Evolutionary conservation across 2,329 filamentous ascomycete species (phyloP).

Genomic region (Monilinia fructigena): DNA sequence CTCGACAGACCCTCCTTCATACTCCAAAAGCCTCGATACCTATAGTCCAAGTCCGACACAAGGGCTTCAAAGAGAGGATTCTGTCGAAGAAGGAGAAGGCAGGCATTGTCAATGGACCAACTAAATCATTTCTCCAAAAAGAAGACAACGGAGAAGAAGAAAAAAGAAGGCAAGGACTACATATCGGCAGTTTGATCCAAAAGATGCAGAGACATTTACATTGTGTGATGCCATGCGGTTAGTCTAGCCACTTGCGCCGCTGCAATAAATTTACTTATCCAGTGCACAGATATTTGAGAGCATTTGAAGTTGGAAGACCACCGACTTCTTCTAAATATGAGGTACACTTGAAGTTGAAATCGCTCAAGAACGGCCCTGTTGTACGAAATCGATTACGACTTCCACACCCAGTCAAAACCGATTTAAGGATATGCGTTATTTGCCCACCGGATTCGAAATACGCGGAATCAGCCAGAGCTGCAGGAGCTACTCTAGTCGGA

Average conservation of each 20-base stretch:
- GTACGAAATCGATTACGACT: slow-evolving; percentile 85
- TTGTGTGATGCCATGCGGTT: slow-evolving; percentile 93
- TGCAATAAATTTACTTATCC: slow-evolving; percentile 19
- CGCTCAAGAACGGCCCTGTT: slow-evolving; percentile 80
- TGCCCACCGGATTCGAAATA: slow-evolving; percentile 76
- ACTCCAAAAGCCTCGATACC: slow-evolving; percentile 30
- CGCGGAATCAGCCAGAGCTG: slow-evolving; percentile 69
- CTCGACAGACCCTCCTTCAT: slow-evolving; percentile 24
- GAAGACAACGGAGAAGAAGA: slow-evolving; percentile 39
- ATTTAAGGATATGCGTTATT: slow-evolving; percentile 86
- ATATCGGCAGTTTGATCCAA: slow-evolving; percentile 42
- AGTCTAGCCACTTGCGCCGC: slow-evolving; percentile 34
- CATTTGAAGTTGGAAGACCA: slow-evolving; percentile 82
- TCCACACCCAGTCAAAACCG: slow-evolving; percentile 85
- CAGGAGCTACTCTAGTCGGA: slow-evolving; percentile 80
- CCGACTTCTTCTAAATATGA: slow-evolving; percentile 82
- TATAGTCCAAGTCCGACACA: slow-evolving; percentile 29
- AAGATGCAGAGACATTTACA: slow-evolving; percentile 62
- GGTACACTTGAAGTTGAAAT: slow-evolving; percentile 76
- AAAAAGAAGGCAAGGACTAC: slow-evolving; percentile 39
- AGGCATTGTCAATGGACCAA: slow-evolving; percentile 16
- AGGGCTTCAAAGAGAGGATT: slow-evolving; percentile 26
- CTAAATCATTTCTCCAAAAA: slow-evolving; percentile 38
- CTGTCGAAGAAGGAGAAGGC: slow-evolving; percentile 32
- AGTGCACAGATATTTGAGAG: slow-evolving; percentile 73